Evolutionary conservation across 257 asterid species (phyloP).

Genomic region (Galeopsis tetrahit): DNA sequence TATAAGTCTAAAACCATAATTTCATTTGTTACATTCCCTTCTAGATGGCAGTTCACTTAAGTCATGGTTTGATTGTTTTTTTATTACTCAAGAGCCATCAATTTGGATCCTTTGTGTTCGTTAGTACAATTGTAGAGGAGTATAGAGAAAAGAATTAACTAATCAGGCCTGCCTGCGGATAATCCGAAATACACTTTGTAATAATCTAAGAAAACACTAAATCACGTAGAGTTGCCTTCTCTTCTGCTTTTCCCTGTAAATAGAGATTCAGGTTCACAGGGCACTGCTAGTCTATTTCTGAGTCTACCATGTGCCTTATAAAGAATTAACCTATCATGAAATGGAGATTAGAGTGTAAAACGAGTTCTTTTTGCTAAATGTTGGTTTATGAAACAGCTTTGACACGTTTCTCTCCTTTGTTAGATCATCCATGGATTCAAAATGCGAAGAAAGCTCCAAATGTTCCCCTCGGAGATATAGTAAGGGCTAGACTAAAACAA

Average conservation of each 20-base stretch:
- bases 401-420: slow-evolving; percentile 26
- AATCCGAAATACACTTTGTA: slow-evolving; percentile 21
- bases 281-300: neutral
- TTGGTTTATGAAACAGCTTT: slow-evolving; percentile 29
- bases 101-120: neutral
- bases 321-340: slow-evolving; percentile 10
- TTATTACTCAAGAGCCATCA: slow-evolving; percentile 1
- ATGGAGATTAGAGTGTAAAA: slow-evolving; percentile 11
- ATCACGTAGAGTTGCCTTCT: slow-evolving; percentile 21
- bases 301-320: neutral
- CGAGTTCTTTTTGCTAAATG: slow-evolving; percentile 11
- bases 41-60: neutral
- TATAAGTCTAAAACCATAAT: neutral
- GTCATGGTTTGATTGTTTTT: neutral
- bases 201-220: neutral
- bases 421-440: slow-evolving; percentile 97
- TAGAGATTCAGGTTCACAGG: neutral
- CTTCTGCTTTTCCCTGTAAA: neutral
- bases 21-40: slow-evolving; percentile 12
- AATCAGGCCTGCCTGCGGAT: slow-evolving; percentile 2
- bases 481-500: slow-evolving; percentile 91
- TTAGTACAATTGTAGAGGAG: neutral
- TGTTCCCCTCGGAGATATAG: slow-evolving; percentile 95
- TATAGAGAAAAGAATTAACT: neutral
- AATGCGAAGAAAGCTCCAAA: slow-evolving; percentile 88